Base-by-base conservation (phyloP, 1,284 basidiomycete genomes). In the Fomitopsis pinicola region DNA sequence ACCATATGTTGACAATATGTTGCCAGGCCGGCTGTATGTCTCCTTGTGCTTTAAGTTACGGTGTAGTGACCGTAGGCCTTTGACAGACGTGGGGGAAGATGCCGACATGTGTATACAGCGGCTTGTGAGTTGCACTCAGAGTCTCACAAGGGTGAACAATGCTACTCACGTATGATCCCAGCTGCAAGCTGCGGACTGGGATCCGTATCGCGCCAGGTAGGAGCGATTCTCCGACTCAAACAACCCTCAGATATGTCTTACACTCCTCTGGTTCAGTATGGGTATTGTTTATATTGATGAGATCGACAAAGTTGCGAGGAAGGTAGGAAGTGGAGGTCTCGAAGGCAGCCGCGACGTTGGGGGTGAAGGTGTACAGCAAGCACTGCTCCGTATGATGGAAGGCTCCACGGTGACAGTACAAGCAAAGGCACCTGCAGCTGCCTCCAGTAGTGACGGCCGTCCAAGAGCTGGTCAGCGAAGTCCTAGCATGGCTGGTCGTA, bases 281-380 rank as follows among this genome's bases (percentile, higher is more conserved):
- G 95, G 95, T 3, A 98, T 98, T 62, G 89, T 98, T 22, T 97
- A 96, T 73, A 96, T 98, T 57, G 97, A 98, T 70, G 97, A 98
- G 77, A 81, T 96, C 1, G 96, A 98, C 77, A 98, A 98, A 77
- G 87, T 98, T 59, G 91, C 92, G 3, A 82, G 89, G 42, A 89
- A 87, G 61, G 78, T 82, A 5, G 76, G 75, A n/a, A 75, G 81
- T 30, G 79, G 82, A 12, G 88, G 90, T 14, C 77, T 78, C 26
- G 90, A 92, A 68, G 83, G 89, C 4, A 89, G 91, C 1, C 87
- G 94, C 56, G 97, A 98, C 71, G 95, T 98, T 0, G 91, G 94
- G 22, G 96, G 96, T 5, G 95, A 97, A 79, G 96, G 96, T 40
- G 96, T 98, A 3, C 96, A 98, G 70, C 96, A 98, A 74, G 86